These are phyloP conservation scores for Luffa acutangula DNA, from an alignment of 306 rosid genomes.

Conservation along the genomic window DNA sequence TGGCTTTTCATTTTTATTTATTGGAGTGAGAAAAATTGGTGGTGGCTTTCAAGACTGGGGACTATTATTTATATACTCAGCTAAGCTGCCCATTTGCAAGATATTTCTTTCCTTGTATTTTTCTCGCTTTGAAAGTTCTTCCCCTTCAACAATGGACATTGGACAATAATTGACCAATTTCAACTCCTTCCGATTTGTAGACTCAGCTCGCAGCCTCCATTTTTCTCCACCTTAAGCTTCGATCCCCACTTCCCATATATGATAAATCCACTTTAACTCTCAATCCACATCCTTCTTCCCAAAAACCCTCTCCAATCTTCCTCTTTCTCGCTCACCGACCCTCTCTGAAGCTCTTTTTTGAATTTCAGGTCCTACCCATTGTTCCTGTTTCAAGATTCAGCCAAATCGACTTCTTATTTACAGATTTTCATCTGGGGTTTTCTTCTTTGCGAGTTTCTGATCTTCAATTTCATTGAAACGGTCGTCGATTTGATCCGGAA, in stretches of 20 bases:
- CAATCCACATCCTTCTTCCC: background rate
- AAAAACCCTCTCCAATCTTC: background rate
- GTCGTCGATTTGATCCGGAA: background rate
- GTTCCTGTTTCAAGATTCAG: background rate
- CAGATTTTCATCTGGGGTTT: background rate
- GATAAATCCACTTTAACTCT: background rate
- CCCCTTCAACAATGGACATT: constrained; percentile 6
- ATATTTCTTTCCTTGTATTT: background rate
- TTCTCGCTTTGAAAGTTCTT: background rate
- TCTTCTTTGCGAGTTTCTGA: constrained; percentile 11
- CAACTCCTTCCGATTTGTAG: background rate
- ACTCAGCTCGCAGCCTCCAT: background rate
- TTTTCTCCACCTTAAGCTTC: background rate
- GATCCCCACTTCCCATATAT: background rate
- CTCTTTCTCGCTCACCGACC: background rate
- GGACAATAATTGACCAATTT: constrained; percentile 8
- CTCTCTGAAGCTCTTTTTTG: background rate
- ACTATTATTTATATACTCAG: background rate
- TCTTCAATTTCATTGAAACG: constrained; percentile 10
- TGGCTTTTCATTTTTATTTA: background rate
- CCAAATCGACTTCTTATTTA: background rate
- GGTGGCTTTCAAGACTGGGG: background rate
- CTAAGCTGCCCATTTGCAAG: background rate
- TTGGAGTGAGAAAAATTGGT: background rate
- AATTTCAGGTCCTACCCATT: background rate